Evolutionary conservation across 2,329 filamentous ascomycete species (phyloP).

Genomic region (Diaporthe sp.): DNA sequence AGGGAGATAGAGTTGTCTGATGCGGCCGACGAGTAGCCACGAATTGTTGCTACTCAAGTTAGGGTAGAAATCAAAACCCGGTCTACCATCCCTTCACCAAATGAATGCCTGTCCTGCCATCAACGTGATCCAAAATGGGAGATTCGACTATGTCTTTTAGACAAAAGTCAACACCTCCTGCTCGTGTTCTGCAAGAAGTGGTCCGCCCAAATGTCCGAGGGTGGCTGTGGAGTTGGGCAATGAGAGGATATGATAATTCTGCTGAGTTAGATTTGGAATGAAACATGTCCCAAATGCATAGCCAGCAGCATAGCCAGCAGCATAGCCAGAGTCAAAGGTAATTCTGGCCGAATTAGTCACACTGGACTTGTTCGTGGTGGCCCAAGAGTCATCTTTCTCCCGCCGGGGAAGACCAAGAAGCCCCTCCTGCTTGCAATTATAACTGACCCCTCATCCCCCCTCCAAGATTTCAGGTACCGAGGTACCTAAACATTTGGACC

Average conservation of each 20-base stretch:
- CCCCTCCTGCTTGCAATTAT: conserved; percentile 6
- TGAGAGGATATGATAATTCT: not conserved
- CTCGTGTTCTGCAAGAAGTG: not conserved
- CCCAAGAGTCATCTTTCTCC: conserved; percentile 9
- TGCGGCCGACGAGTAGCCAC: not conserved
- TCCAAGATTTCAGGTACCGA: conserved; percentile 10
- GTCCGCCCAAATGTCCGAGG: not conserved
- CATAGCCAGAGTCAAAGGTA: not conserved
- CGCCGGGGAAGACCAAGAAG: not conserved
- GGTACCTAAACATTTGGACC: not conserved
- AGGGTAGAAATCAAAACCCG: not conserved
- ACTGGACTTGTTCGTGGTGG: not conserved
- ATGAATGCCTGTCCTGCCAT: not conserved
- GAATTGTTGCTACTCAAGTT: conserved; percentile 1
- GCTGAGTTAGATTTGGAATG: not conserved
- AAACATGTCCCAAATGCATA: not conserved
- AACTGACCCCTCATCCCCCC: conserved; percentile 25
- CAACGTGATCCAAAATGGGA: not conserved
- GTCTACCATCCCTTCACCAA: not conserved
- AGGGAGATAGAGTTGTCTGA: not conserved
- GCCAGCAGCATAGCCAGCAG: not conserved
- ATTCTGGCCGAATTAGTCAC: conserved; percentile 6
- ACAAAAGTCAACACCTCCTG: not conserved
- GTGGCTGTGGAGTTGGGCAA: not conserved
- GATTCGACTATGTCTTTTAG: not conserved